Percentiles rank a stretch among this genome's conserved stretches.
phyloP scores from a whole-genome alignment of 202 grass and related monocot genomes.

The Panicum virgatum region DNA sequence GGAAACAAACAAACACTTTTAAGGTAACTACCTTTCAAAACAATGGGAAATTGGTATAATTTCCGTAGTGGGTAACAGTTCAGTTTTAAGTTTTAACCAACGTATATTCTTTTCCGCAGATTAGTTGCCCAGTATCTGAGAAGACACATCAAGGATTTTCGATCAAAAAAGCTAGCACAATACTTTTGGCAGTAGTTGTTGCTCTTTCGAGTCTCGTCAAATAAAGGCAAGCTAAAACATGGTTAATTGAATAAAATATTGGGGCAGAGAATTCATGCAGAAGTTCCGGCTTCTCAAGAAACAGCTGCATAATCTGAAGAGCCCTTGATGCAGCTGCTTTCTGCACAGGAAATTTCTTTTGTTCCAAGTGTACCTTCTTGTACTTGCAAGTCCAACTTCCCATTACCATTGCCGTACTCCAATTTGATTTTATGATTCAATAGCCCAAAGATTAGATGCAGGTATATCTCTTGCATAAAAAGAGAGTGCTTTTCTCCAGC shows the following conservation, averaged over 20 bases:
- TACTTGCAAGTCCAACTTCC: neutral
- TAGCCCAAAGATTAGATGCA: slow-evolving; percentile 15
- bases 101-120: too few species aligned
- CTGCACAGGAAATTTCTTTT: neutral
- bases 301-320: slow-evolving; percentile 25
- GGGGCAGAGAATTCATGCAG: neutral
- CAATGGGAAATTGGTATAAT: too few species aligned
- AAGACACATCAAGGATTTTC: neutral
- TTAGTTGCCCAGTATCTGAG: neutral
- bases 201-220: neutral
- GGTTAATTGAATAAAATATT: neutral
- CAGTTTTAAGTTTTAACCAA: too few species aligned
- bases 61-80: too few species aligned
- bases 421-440: slow-evolving; percentile 12
- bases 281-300: slow-evolving; percentile 22
- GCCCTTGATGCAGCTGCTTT: slow-evolving; percentile 38
- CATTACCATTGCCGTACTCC: neutral
- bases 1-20: too few species aligned
- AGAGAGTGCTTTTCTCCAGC: neutral
- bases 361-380: slow-evolving; percentile 24
- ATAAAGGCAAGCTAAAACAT: slow-evolving; percentile 13
- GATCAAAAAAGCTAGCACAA: neutral
- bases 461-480: slow-evolving; percentile 34
- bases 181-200: slow-evolving; percentile 6
- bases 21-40: too few species aligned